Percentiles rank a stretch among this genome's conserved stretches.
phyloP scores from a whole-genome alignment of 2,329 filamentous ascomycete genomes.

The Trichoderma sp. region DNA sequence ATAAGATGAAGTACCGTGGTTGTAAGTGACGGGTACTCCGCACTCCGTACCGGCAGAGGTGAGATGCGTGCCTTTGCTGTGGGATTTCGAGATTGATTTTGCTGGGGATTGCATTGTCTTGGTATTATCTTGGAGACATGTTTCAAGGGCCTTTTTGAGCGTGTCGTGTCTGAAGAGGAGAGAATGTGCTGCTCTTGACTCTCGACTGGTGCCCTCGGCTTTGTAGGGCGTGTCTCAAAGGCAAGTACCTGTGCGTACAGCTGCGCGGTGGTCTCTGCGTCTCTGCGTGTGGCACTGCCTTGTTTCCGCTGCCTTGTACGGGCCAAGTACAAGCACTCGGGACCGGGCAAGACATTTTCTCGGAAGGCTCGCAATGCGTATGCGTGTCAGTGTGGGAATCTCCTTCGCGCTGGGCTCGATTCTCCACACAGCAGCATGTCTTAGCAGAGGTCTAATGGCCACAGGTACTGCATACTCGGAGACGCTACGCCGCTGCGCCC shows the following conservation, averaged over 20 bases:
- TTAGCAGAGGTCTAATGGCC: slow-evolving; percentile 8
- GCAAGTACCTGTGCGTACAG: not conserved
- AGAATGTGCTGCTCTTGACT: not conserved
- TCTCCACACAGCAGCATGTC: not conserved
- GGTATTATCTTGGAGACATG: slow-evolving; percentile 7
- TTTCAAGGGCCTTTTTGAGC: not conserved
- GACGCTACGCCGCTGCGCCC: not conserved
- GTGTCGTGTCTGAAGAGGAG: not conserved
- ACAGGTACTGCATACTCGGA: not conserved
- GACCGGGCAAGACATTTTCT: not conserved
- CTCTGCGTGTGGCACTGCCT: not conserved
- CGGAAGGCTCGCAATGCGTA: slow-evolving; percentile 13
- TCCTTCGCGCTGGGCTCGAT: not conserved
- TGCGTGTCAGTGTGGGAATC: slow-evolving; percentile 15
- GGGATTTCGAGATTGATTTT: not conserved
- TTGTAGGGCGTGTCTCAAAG: not conserved
- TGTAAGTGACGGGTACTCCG: slow-evolving; percentile 6
- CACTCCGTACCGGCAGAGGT: not conserved
- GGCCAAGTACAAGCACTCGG: not conserved
- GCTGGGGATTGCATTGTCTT: not conserved
- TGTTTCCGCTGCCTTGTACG: not conserved
- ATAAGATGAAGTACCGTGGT: not conserved
- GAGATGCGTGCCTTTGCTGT: not conserved
- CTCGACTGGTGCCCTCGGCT: not conserved
- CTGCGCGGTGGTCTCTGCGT: not conserved